phyloP scores from a whole-genome alignment of 2,329 filamentous ascomycete species.

The Claviceps cyperi region DNA sequence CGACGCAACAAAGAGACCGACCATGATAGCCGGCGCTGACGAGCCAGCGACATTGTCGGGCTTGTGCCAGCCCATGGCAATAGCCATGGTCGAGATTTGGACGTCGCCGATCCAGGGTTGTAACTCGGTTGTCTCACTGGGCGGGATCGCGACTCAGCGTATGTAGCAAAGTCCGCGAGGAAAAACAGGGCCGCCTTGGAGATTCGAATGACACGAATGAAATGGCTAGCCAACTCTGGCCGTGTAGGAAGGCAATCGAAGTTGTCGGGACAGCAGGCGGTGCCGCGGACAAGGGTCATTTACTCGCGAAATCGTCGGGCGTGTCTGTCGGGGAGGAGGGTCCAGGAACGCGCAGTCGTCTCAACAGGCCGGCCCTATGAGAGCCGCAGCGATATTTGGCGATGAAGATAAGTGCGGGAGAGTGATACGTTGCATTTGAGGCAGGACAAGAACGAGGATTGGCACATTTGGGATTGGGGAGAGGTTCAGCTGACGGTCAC shows the following conservation, averaged over 20 bases:
- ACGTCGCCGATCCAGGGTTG: constrained; percentile 34
- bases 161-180: not conserved
- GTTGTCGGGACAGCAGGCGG: not conserved
- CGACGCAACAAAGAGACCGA: constrained; percentile 56
- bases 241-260: not conserved
- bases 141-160: not conserved
- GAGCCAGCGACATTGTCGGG: constrained; percentile 62
- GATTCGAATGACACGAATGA: not conserved
- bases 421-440: not conserved
- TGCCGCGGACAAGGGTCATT: not conserved
- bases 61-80: constrained; percentile 58
- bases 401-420: not conserved
- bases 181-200: not conserved
- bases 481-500: not conserved
- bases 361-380: too few relatives aligned
- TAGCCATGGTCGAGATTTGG: constrained; percentile 41
- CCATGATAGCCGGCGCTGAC: constrained; percentile 57
- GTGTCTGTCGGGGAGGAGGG: not conserved
- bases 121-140: not conserved
- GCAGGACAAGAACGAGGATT: not conserved
- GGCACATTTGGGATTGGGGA: not conserved
- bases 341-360: not conserved
- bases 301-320: not conserved
- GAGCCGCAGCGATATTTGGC: not conserved
- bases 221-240: not conserved